Evolutionary conservation across 768 basidiomycete genomes (phyloP), one percentile per base, ranked within the genome.

Genomic region (Collybiopsis confluens): DNA sequence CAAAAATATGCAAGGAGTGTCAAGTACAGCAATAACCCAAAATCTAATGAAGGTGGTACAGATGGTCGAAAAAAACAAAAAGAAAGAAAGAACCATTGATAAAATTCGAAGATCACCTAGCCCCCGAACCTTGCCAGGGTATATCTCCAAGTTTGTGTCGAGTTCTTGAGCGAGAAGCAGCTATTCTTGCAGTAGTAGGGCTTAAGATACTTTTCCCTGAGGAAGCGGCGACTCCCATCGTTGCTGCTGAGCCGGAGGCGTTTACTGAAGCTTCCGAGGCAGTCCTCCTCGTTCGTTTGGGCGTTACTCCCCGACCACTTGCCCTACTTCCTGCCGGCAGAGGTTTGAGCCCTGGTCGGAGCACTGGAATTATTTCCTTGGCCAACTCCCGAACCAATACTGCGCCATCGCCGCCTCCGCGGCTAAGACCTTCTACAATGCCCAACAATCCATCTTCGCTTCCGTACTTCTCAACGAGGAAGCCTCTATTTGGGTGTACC

Each of bases 301-400:
- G 83, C 3, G 85, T 86, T 44, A 88, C 70, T 6, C 35, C 41
- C 26, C 44, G 45, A 20, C 53, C 42, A 66, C 64, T 44, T 57
- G 54, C 45, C 62, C 65, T 36, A 35, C 47, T 57, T 18, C 66
- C 73, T 20, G 66, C 59, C 3, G 61, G 61, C 0, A 69, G 71
- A 10, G 87, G 87, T 64, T 76, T 82, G 61, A 91, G 68, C 5
- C 79, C 90, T 2, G 90, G 89, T 35, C 80, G 80, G 40, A 93
- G 76, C 0, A 84, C 78, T 0, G 91, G 91, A 21, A 91, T 73
- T 55, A 93, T 91, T 68, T 93, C 91, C 60, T 87, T 78, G 18
- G 92, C 92, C 42, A 97, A 70, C 66, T 98, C 91, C 54, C 90
- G 78, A 16, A 97, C 93, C 26, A 99, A 78, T 16, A 98, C 88